Evolutionary conservation across 768 basidiomycete genomes (phyloP).

Genomic region (Boletellus emodensis): DNA sequence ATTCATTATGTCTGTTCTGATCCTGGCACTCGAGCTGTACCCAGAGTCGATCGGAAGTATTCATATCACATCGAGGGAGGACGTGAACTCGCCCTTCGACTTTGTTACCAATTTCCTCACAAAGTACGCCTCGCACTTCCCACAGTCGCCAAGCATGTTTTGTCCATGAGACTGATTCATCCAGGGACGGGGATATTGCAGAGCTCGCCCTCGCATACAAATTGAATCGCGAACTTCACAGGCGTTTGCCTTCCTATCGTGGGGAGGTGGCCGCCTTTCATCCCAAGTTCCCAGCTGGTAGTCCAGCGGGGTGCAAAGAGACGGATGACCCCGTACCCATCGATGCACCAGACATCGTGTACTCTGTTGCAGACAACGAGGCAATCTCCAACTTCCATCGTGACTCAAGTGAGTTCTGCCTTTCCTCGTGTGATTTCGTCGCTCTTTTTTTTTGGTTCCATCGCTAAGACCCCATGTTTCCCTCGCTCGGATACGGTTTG

Average conservation of each 20-base stretch:
- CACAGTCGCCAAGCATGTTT: not conserved
- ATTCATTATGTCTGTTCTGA: not conserved
- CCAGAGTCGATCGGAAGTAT: slow-evolving; percentile 44
- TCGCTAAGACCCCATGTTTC: not conserved
- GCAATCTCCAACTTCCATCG: slow-evolving; percentile 28
- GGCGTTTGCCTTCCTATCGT: slow-evolving; percentile 41
- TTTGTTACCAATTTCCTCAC: slow-evolving; percentile 45
- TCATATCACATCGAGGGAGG: slow-evolving; percentile 41
- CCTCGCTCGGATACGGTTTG: not conserved
- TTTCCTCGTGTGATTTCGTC: not conserved
- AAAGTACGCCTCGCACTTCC: slow-evolving; percentile 29
- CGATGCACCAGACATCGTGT: slow-evolving; percentile 27
- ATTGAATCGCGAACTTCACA: slow-evolving; percentile 45
- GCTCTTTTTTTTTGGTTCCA: not conserved
- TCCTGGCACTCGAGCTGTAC: slow-evolving; percentile 28
- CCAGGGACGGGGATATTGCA: slow-evolving; percentile 35
- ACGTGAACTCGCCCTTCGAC: slow-evolving; percentile 38
- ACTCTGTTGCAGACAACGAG: slow-evolving; percentile 32
- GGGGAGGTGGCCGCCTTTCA: slow-evolving; percentile 8
- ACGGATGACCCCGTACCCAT: slow-evolving; percentile 18
- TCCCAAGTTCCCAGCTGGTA: slow-evolving; percentile 26
- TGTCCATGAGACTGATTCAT: not conserved
- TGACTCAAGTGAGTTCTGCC: not conserved
- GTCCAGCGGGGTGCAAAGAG: slow-evolving; percentile 23
- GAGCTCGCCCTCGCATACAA: slow-evolving; percentile 53